Evolutionary conservation across 1,284 basidiomycete species (phyloP).

Genomic region (Peniophora sp.): DNA sequence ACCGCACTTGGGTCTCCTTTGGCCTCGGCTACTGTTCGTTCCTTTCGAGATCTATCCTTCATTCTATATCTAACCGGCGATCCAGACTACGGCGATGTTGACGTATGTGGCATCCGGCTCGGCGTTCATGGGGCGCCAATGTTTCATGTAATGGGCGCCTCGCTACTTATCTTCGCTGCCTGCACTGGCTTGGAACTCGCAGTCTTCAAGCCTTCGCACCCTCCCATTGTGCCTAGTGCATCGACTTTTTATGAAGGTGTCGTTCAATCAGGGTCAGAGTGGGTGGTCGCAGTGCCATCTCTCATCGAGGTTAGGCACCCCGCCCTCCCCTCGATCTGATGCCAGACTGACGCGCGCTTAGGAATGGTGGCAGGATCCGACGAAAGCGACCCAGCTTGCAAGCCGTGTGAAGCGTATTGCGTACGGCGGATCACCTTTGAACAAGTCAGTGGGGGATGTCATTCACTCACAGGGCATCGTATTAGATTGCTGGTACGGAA

Average conservation of each 20-base stretch:
- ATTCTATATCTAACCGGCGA: not conserved
- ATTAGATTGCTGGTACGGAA: constrained; percentile 12
- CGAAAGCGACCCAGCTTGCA: constrained; percentile 7
- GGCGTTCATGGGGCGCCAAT: constrained; percentile 13
- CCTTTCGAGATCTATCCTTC: too few species aligned
- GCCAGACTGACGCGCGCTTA: not conserved
- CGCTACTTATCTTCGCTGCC: not conserved
- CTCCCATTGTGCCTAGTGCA: constrained; percentile 17
- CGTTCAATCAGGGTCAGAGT: constrained; percentile 11
- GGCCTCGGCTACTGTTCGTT: constrained; percentile 9
- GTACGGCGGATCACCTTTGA: constrained; percentile 12
- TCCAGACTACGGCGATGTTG: constrained; percentile 16
- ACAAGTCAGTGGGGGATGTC: constrained; percentile 11
- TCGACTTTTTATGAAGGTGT: constrained; percentile 15
- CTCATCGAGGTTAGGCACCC: constrained; percentile 20
- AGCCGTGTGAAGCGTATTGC: constrained; percentile 10
- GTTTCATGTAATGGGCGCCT: constrained; percentile 8
- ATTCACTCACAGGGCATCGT: constrained; percentile 8
- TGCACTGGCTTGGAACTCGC: constrained; percentile 17
- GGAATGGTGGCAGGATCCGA: constrained; percentile 13
- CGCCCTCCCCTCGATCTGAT: not conserved
- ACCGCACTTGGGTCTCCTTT: constrained; percentile 11
- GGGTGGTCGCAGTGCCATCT: constrained; percentile 18
- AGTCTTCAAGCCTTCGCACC: constrained; percentile 14
- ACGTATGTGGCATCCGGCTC: constrained; percentile 10